Percentiles rank a stretch among this genome's conserved stretches.
Conservation (phyloP, 1,284 basidiomycete species). For the Somion occarium region DNA sequence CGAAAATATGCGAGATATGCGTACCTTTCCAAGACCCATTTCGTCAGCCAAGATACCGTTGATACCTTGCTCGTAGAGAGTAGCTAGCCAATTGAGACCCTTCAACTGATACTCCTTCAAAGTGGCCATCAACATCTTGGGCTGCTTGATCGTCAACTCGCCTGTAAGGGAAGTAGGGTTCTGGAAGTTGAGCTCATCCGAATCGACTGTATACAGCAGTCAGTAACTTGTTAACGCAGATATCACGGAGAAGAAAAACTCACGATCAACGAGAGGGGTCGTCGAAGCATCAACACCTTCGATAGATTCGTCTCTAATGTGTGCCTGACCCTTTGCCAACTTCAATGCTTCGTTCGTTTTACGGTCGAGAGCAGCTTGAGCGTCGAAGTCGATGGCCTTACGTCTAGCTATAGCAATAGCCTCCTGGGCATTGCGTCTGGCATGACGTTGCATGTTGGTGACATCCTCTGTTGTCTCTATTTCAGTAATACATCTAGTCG, state of each 20-base stretch:
- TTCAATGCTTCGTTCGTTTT: constrained; percentile 75
- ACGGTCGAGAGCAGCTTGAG: constrained; percentile 72
- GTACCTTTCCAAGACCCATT: constrained; percentile 94
- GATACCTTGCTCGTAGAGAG: constrained; percentile 98
- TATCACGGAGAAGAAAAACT: constrained; percentile 24
- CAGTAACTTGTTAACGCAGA: constrained; percentile 6
- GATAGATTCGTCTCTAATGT: constrained; percentile 46
- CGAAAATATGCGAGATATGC: constrained; percentile 12
- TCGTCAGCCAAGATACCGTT: constrained; percentile 98
- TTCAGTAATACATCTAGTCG: neutral
- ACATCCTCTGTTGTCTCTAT: constrained; percentile 67
- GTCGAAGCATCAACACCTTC: constrained; percentile 24
- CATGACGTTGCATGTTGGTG: constrained; percentile 87
- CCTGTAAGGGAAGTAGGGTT: constrained; percentile 95
- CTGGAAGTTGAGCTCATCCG: constrained; percentile 98
- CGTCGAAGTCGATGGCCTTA: constrained; percentile 85
- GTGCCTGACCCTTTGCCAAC: constrained; percentile 61
- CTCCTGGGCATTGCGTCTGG: constrained; percentile 86
- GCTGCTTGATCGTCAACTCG: constrained; percentile 84
- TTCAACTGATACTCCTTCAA: constrained; percentile 99
- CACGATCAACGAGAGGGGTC: constrained; percentile 62
- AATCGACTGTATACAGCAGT: constrained; percentile 60
- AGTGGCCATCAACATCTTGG: constrained; percentile 94
- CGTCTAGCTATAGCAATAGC: constrained; percentile 80
- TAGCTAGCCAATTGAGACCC: constrained; percentile 97